Conservation (phyloP, 768 basidiomycete genomes). For the Kwoniella heveanensis region DNA sequence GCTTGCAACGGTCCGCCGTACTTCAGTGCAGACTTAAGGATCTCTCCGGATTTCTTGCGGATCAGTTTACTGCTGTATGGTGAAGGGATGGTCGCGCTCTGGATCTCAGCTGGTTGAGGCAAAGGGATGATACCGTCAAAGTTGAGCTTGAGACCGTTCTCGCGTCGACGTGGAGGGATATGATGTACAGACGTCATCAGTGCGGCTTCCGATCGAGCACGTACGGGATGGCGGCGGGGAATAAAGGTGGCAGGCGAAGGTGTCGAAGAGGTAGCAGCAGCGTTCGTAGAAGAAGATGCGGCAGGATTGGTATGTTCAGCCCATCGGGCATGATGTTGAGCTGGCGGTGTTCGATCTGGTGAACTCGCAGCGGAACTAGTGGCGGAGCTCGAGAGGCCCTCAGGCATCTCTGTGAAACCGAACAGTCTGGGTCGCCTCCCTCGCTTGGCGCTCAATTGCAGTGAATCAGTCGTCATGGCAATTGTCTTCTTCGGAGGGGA, state of each 20-base stretch:
- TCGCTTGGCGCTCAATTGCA: conserved; percentile 31
- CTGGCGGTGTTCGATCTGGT: conserved; percentile 30
- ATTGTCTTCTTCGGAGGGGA: conserved; percentile 47
- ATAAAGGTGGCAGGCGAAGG: conserved; percentile 30
- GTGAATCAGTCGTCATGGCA: conserved; percentile 38
- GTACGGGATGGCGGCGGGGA: conserved; percentile 26
- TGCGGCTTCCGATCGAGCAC: conserved; percentile 30
- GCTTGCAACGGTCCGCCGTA: conserved; percentile 60
- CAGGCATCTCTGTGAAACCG: conserved; percentile 54
- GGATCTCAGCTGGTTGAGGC: conserved; percentile 16
- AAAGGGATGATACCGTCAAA: conserved; percentile 47
- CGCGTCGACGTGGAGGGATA: conserved; percentile 29
- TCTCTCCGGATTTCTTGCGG: conserved; percentile 92
- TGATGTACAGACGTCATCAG: conserved; percentile 22
- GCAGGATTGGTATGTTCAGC: conserved; percentile 15
- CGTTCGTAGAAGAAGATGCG: conserved; percentile 2
- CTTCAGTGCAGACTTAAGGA: conserved; percentile 89
- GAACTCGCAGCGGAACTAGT: conserved; percentile 32
- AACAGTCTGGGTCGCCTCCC: conserved; percentile 49
- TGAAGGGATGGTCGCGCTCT: conserved; percentile 38
- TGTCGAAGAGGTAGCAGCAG: conserved; percentile 5
- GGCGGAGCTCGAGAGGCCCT: conserved; percentile 28
- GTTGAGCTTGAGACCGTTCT: conserved; percentile 54
- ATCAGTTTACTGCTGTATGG: conserved; percentile 59
- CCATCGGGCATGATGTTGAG: not conserved